Evolutionary conservation across 306 rosid genomes (phyloP).

Genomic region (Begonia masoniana): DNA sequence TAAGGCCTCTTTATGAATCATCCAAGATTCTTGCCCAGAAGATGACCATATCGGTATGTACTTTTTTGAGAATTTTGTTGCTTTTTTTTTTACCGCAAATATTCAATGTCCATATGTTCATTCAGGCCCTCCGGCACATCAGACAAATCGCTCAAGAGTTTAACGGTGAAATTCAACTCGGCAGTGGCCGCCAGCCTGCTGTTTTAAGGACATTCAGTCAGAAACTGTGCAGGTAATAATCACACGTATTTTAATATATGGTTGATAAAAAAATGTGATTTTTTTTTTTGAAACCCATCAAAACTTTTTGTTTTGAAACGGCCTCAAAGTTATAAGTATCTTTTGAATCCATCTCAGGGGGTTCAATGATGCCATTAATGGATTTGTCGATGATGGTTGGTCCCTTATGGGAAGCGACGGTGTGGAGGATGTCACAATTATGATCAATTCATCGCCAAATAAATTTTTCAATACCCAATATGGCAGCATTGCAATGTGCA

Average conservation of each 20-base stretch:
- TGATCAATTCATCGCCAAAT: conserved; percentile 60
- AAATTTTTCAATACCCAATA: conserved; percentile 59
- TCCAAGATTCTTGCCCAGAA: conserved; percentile 96
- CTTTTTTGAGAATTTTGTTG: no score
- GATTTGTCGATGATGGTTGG: conserved; percentile 92
- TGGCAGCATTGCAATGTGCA: conserved; percentile 35
- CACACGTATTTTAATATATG: no score
- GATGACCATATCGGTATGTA: conserved; percentile 67
- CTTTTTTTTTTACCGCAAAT: no score
- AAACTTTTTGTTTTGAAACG: neutral
- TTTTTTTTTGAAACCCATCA: no score
- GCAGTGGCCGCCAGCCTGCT: conserved; percentile 96
- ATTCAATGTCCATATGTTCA: neutral
- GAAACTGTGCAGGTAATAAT: conserved; percentile 62
- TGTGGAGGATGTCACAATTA: conserved; percentile 77
- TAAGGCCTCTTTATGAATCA: conserved; percentile 86
- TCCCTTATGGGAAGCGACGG: conserved; percentile 75
- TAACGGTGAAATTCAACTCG: conserved; percentile 75
- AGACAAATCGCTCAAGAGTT: conserved; percentile 88
- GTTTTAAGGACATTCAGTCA: conserved; percentile 89
- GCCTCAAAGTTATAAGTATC: neutral
- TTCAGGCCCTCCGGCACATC: conserved; percentile 76
- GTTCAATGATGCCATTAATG: conserved; percentile 91
- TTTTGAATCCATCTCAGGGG: conserved; percentile 37
- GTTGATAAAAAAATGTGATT: no score